Evolutionary conservation across 169 alveolate genomes (phyloP).

Genomic region (Plasmodium yoelii): DNA sequence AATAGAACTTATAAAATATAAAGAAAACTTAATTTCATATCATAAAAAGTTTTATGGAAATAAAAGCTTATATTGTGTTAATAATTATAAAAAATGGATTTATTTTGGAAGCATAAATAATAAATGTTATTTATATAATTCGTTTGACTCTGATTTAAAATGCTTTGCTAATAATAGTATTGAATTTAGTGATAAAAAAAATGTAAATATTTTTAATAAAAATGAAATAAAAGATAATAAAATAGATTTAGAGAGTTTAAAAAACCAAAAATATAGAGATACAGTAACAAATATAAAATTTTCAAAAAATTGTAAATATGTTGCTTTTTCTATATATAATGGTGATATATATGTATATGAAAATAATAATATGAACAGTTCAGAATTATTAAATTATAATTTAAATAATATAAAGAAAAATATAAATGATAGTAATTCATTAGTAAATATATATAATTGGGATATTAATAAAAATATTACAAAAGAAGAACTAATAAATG

Average conservation of each 20-base stretch:
- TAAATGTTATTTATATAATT: constrained; percentile 46
- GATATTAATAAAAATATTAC: not conserved
- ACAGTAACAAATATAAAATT: constrained; percentile 66
- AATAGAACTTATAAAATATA: constrained; percentile 19
- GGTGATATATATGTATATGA: constrained; percentile 73
- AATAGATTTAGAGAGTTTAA: constrained; percentile 9
- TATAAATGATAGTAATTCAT: constrained; percentile 48
- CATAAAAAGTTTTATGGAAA: constrained; percentile 41
- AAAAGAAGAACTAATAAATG: constrained; percentile 23
- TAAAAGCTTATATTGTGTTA: constrained; percentile 64
- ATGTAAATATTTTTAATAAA: not conserved
- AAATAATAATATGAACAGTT: constrained; percentile 39
- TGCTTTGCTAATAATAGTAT: not conserved
- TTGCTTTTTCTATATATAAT: constrained; percentile 46
- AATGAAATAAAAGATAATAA: not conserved
- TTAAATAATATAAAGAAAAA: constrained; percentile 52
- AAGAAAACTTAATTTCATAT: constrained; percentile 30
- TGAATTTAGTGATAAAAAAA: not conserved
- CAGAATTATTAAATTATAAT: constrained; percentile 47
- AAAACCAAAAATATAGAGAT: constrained; percentile 66
- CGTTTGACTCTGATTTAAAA: constrained; percentile 34
- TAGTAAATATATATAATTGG: constrained; percentile 61
- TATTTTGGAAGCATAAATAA: constrained; percentile 72
- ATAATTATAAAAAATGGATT: constrained; percentile 55
- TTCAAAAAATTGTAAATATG: constrained; percentile 31